Evolutionary conservation across 805 yeast species (phyloP), one percentile per base, ranked within the genome.

Genomic region (Kodamaea lidongshanica): DNA sequence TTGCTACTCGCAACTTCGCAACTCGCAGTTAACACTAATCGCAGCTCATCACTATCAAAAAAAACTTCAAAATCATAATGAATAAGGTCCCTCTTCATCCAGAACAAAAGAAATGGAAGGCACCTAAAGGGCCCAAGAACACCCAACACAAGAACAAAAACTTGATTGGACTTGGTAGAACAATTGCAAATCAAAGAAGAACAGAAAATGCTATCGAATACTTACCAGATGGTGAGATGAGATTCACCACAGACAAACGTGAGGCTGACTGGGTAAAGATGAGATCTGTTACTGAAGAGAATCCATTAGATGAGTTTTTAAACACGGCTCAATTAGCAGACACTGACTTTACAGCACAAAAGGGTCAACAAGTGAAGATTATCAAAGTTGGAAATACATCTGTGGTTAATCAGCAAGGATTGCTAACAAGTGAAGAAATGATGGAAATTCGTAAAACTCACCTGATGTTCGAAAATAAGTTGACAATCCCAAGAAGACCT

Each of bases 311-410:
- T 58, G 99, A 92, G 59, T 88, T 92, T 56, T 71, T 92, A 48
- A 81, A 79, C 49, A 89, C 96, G 6, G 99, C 98, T 1, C 95
- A 86, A 55, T 71, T 92, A 35, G 96, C 96, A 2, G 95, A 87
- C 51, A 87, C 89, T 12, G 97, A 92, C 61, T 92, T 92, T 61
- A 78, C 95, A 6, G 96, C 97, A 3, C 96, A 89, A 43, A 77
- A 80, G 49, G 70, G 77, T 35, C 77, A 80, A 26, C 84, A 80
- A 42, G 88, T 92, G 37, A 82, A 80, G 46, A 85, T 92, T 45
- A 79, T 92, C 44, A 75, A 79, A 50, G 78, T 83, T 36, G 85
- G 83, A 5, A 65, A 62, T 54, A 67, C 60, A 34, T 55, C 58
- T 29, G 53, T 56, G 27, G 60, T 54, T 10, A 57, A 52, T 41